Evolutionary conservation across 345 rosid genomes (phyloP), one percentile per base, ranked within the genome.

Genomic region (Citrus mangshanensis): DNA sequence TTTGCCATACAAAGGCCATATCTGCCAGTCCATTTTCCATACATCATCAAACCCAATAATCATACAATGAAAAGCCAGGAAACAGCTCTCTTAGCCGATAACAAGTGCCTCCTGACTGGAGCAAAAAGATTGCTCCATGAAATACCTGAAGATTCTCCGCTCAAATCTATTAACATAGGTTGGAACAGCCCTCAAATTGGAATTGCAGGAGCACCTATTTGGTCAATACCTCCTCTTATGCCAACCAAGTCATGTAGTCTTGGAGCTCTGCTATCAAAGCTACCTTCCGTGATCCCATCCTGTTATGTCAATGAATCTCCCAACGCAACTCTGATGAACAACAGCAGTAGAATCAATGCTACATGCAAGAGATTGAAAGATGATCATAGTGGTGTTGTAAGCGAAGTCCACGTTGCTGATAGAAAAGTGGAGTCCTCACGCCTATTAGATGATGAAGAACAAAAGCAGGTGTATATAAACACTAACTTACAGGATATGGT

Each of bases 161-260:
- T 79, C 79, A 91, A 91, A 76, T 81, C 93, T 68, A 56, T 82
- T 78, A 91, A 86, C 76, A 72, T 88, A 7, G 93, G 93, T 0
- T 89, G 93, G 92, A 91, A 88, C 81, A 87, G 78, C 64, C 91
- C 91, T 24, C 91, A 81, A 65, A 83, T 73, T 42, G 87, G 83
- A 9, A 25, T 81, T 58, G 14, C 77, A 54, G 84, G 85, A 56
- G 68, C 85, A 46, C 84, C 88, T 9, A 60, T 82, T 77, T 86
- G 85, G 88, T 72, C 88, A 14, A 78, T 86, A 54, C 91, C 91
- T 25, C 84, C 91, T 54, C 86, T 85, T 62, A 62, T 86, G 73
- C 92, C 92, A 9, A 35, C 87, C 67, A 78, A 83, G 76, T 81
- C 92, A 24, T 86, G 81, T 79, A 87, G 88, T 19, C 82, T 88